These are phyloP conservation scores for Trichaptum fuscoviolaceum DNA, from an alignment of 768 basidiomycete genomes.

Conservation along the genomic window DNA sequence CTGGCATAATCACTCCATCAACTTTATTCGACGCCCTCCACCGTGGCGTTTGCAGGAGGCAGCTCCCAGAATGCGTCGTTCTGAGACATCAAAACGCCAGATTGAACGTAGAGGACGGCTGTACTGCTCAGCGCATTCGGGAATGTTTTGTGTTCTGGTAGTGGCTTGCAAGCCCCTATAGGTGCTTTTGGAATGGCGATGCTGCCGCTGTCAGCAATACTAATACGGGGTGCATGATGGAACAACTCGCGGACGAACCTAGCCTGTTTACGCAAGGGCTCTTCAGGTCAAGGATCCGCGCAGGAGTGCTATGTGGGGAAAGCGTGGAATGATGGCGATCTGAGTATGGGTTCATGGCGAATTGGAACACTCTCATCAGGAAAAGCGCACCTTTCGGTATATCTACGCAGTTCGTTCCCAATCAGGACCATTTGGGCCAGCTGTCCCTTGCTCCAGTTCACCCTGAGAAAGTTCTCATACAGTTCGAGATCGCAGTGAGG, in stretches of 20 bases:
- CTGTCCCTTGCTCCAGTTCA: constrained; percentile 49
- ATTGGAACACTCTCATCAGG: constrained; percentile 4
- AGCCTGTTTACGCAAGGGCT: constrained; percentile 50
- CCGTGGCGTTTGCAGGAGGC: background rate
- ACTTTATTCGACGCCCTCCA: no score
- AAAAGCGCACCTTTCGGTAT: constrained; percentile 56
- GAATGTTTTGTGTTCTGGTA: no score
- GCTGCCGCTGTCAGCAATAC: no score
- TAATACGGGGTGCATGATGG: no score
- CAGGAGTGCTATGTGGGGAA: constrained; percentile 40
- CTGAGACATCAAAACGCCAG: constrained; percentile 20
- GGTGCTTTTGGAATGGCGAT: no score
- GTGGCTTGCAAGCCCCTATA: no score
- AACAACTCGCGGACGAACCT: constrained; percentile 33
- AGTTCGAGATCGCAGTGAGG: constrained; percentile 72
- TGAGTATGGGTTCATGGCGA: constrained; percentile 9
- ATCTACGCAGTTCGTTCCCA: constrained; percentile 62
- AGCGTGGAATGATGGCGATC: constrained; percentile 13
- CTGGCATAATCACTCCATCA: no score
- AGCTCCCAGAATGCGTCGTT: constrained; percentile 10
- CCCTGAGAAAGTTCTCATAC: constrained; percentile 59
- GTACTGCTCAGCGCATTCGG: constrained; percentile 29
- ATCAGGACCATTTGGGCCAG: constrained; percentile 50
- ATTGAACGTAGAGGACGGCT: constrained; percentile 46
- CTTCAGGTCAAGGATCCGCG: constrained; percentile 41